These are phyloP conservation scores for Pseudogymnoascus pannorum DNA, from an alignment of 2,329 filamentous ascomycete species.

Conservation along the genomic window DNA sequence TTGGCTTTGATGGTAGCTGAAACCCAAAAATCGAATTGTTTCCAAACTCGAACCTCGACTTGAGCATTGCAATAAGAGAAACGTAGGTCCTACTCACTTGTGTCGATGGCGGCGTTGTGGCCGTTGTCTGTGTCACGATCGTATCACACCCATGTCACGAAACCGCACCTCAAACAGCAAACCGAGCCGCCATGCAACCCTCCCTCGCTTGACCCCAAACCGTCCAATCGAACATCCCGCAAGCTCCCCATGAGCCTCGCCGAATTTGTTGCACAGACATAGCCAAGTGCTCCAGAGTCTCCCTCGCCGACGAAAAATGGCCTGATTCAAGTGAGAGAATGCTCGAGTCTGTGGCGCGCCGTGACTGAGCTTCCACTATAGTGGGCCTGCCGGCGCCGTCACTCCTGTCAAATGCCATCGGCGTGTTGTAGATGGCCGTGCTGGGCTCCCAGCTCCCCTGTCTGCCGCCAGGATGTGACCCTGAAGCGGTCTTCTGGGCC, in stretches of 20 bases:
- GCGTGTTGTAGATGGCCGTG: background rate
- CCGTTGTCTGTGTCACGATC: background rate
- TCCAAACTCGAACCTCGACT: background rate
- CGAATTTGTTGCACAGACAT: slow-evolving; percentile 1
- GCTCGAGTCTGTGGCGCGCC: background rate
- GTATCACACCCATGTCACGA: slow-evolving; percentile 6
- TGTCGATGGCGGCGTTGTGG: background rate
- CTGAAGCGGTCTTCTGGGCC: background rate
- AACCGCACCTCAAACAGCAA: background rate
- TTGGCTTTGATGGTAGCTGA: background rate
- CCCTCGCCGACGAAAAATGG: background rate
- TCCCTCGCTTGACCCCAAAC: background rate
- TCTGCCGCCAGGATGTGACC: background rate
- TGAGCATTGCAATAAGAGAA: background rate
- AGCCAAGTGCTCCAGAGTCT: background rate
- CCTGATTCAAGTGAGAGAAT: slow-evolving; percentile 2
- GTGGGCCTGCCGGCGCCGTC: background rate
- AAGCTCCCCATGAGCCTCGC: background rate
- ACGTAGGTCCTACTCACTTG: background rate
- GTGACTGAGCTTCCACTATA: background rate
- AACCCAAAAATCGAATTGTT: background rate
- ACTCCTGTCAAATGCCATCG: background rate
- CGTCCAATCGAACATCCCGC: background rate
- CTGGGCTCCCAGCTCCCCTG: background rate
- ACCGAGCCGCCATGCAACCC: background rate